Evolutionary conservation across 208 protist genomes (phyloP).

Genomic region (Wallacemonas collosoma): DNA sequence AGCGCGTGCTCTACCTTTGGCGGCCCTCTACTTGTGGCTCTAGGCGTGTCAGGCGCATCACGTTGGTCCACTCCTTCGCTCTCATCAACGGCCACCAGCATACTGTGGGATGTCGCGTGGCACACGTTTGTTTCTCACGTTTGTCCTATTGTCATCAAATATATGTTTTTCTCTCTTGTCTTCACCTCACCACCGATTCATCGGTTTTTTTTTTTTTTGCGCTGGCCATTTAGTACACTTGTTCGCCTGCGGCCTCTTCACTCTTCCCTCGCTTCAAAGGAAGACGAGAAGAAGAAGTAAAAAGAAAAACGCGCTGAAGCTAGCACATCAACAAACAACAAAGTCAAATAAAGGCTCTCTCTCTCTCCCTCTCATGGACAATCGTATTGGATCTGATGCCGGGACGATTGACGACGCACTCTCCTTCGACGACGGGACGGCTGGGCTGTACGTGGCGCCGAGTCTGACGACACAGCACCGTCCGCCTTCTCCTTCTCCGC

Average conservation of each 20-base stretch:
- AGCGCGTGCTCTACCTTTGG: too few species aligned
- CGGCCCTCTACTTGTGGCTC: too few species aligned
- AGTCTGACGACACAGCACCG: not conserved
- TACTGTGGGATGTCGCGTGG: not conserved
- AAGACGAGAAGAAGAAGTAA: not conserved
- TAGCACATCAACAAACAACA: too few species aligned
- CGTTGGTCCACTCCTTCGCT: too few species aligned
- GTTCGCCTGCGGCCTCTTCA: too few species aligned
- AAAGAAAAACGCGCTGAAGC: not conserved
- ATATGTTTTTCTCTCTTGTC: not conserved
- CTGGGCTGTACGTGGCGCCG: not conserved
- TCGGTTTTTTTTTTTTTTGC: not conserved
- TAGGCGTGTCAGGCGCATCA: too few species aligned
- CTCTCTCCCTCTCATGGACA: not conserved
- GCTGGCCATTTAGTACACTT: too few species aligned
- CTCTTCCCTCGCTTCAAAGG: too few species aligned
- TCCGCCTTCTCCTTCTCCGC: not conserved
- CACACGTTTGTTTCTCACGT: not conserved
- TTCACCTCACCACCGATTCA: not conserved
- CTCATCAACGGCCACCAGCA: too few species aligned
- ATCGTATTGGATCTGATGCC: not conserved
- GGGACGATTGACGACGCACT: slow-evolving; percentile 11
- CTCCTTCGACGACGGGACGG: not conserved
- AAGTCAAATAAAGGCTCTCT: not conserved
- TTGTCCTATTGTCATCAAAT: not conserved